Evolutionary conservation across 805 yeast genomes (phyloP).

Genomic region (Wickerhamiella allomyrinae): DNA sequence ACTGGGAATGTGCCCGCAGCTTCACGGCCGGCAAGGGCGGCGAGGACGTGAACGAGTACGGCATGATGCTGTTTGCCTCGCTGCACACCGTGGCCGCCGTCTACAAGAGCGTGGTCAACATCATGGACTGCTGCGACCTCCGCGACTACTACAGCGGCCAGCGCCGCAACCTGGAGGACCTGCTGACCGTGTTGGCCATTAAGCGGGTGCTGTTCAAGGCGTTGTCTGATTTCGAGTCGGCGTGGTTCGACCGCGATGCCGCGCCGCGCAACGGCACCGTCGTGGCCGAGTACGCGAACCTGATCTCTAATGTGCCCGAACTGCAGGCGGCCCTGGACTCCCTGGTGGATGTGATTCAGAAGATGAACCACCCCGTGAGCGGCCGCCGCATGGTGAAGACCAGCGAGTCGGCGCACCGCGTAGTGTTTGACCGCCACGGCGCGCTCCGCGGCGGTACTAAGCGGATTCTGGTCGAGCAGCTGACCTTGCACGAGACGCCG

Average conservation of each 20-base stretch:
- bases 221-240: not conserved
- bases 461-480: slow-evolving; percentile 61
- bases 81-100: not conserved
- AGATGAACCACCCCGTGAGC: not conserved
- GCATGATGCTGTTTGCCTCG: not conserved
- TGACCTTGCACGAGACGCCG: slow-evolving; percentile 53
- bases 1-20: not conserved
- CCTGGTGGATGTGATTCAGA: not conserved
- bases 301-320: not conserved
- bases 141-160: not conserved
- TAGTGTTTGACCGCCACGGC: slow-evolving; percentile 52
- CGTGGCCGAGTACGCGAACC: slow-evolving; percentile 1
- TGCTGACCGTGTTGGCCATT: not conserved
- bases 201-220: not conserved
- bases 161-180: not conserved
- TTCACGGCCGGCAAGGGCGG: not conserved
- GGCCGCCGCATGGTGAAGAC: not conserved
- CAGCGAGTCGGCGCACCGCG: not conserved
- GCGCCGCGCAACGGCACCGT: slow-evolving; percentile 1
- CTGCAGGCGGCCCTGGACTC: not conserved
- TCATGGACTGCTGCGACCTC: slow-evolving; percentile 1
- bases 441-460: slow-evolving; percentile 71
- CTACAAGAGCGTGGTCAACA: not conserved
- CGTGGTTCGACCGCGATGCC: slow-evolving; percentile 1
- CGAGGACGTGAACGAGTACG: not conserved